Evolutionary conservation across 2,329 filamentous ascomycete genomes (phyloP), one percentile per base, ranked within the genome.

Genomic region (Pseudogymnoascus sp.): DNA sequence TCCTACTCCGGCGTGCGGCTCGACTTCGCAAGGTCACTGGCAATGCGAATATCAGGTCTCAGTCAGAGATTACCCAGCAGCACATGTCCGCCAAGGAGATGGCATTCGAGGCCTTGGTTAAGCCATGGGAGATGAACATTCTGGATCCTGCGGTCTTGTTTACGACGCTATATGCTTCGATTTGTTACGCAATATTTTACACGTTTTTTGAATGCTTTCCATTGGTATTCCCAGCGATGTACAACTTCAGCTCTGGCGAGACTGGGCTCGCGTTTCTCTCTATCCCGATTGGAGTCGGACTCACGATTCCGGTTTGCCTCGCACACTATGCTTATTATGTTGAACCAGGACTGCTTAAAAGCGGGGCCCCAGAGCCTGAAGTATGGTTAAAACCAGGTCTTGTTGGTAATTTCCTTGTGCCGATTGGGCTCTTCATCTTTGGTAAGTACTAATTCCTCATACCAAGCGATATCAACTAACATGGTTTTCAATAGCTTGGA

Each of bases 141-240:
- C 82, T 83, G 69, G 84, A 87, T 64, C 83, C 84, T 0, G 82
- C 85, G n/a, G 80, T 88, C 64, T 71, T 85, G 65, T 86, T 87
- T 68, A 79, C 83, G 1, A 83, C 85, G 69, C 65, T 86, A 34
- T 88, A 87, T 73, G 82, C 81, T 6, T 79, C 79, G 64, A 78
- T 88, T 65, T 81, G 83, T 65, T 88, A 87, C 72, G 82, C 78
- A 54, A 85, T 84, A 68, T 85, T 84, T 76, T 85, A 84, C 69
- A 82, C 80, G 65, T 88, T 80, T 73, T 88, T 88, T 69, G 84
- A 88, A 70, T 82, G 82, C 14, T 88, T 88, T 72, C 85, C 85
- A 3, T 77, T 86, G 18, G 83, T 88, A 64, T 89, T 86, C 71
- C 77, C 79, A 11, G 78, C 77, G 16, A 76, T 82, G 65, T 89